Percentiles rank a stretch among this genome's conserved stretches.
phyloP scores from a whole-genome alignment of 2,329 filamentous ascomycete species.

The Coniochaeta ligniaria region DNA sequence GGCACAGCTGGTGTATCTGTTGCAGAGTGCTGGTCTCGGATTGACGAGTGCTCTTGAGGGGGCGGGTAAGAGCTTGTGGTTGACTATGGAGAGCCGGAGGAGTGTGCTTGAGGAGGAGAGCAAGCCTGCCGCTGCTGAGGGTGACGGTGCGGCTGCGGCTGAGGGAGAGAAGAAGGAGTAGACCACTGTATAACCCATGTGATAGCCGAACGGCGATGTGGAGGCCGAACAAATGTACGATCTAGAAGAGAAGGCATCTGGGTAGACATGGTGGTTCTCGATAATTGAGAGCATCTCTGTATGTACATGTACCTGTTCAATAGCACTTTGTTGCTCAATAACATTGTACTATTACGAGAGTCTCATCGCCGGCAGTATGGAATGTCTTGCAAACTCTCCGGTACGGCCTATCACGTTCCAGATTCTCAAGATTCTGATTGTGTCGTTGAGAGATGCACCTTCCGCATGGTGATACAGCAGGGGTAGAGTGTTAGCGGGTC shows the following conservation, averaged over 20 bases:
- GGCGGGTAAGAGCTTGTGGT: constrained; percentile 73
- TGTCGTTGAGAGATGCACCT: no score
- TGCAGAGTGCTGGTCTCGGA: constrained; percentile 73
- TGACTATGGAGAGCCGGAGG: constrained; percentile 78
- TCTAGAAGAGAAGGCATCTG: constrained; percentile 1
- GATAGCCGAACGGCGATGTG: no score
- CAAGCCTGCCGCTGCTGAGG: constrained; percentile 23
- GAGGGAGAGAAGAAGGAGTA: constrained; percentile 17
- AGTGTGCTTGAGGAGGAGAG: constrained; percentile 71
- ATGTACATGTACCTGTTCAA: background rate
- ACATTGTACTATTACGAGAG: no score
- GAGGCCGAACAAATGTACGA: constrained; percentile 6
- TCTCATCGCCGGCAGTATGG: no score
- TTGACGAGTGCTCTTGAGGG: constrained; percentile 75
- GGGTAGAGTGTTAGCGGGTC: no score
- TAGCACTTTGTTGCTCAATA: background rate
- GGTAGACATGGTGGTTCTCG: background rate
- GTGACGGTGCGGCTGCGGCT: constrained; percentile 17
- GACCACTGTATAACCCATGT: background rate
- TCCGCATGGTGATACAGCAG: no score
- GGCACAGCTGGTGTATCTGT: constrained; percentile 70
- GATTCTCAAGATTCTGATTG: no score
- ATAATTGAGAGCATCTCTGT: background rate
- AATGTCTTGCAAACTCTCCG: no score
- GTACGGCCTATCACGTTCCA: no score